Evolutionary conservation across 257 asterid genomes (phyloP), one percentile per base, ranked within the genome.

Genomic region (Salvia miltiorrhiza): DNA sequence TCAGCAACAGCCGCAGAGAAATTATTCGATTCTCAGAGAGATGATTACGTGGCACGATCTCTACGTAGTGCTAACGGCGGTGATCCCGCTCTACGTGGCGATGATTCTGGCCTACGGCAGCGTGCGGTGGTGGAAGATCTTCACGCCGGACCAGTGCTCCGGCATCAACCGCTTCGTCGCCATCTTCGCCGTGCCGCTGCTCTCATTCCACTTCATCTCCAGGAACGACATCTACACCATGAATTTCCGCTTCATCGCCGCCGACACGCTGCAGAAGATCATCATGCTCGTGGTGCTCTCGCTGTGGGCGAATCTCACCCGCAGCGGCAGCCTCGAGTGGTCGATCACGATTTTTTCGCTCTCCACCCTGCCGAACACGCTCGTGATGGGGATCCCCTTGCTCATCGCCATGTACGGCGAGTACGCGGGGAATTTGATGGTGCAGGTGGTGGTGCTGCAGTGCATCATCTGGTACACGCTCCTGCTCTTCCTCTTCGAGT

Each of bases 81-180:
- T 92, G 57, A 64, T 87, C 17, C 98, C 96, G 0, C 89, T 92
- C 1, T 92, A 92, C 26, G 98, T 89, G 43, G 96, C 98, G 62
- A 92, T 92, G 98, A 83, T 92, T 4, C 63, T 92, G 56, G 98
- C 98, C 62, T 92, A 92, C 70, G 98, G 98, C 21, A 89, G 96
- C 0, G 98, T 92, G 17, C 92, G 95, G 4, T 92, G 98, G 96
- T 92, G 98, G 98, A 92, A 89, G 53, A 92, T 92, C 21, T 92
- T 92, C 77, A 80, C 95, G 2, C 98, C 96, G 16, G 98, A 92
- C 64, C 98, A 92, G 83, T 92, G 98, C 67, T 92, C 98, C 56
- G 98, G 98, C 0, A 92, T 92, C 77, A 92, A 92, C 75, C 78
- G 98, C 2, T 92, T 92, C 58, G 98, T 92, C 0, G 98, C 98